Evolutionary conservation across 1,139 yeast genomes (phyloP).

Genomic region (Lodderomyces beijingensis): DNA sequence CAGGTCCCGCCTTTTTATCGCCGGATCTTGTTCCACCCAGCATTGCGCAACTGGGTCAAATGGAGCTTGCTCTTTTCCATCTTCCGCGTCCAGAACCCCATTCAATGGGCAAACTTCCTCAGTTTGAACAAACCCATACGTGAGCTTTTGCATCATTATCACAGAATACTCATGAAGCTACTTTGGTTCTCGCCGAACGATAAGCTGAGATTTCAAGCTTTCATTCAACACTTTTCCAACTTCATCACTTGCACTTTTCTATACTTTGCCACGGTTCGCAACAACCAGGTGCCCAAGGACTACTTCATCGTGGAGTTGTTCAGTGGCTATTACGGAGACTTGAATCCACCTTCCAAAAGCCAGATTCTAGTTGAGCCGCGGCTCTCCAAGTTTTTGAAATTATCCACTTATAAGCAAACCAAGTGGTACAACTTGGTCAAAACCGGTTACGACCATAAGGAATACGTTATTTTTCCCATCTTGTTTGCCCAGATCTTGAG

Average conservation of each 20-base stretch:
- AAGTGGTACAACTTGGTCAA: slow-evolving; percentile 15
- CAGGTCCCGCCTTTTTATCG: neutral
- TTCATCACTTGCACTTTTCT: slow-evolving; percentile 24
- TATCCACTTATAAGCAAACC: slow-evolving; percentile 20
- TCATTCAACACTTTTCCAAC: slow-evolving; percentile 22
- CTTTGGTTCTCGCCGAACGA: slow-evolving; percentile 1
- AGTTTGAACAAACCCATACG: slow-evolving; percentile 31
- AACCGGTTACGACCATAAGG: slow-evolving; percentile 28
- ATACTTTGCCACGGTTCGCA: slow-evolving; percentile 28
- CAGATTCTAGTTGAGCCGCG: slow-evolving; percentile 27
- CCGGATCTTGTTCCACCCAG: slow-evolving; percentile 2
- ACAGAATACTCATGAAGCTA: slow-evolving; percentile 3
- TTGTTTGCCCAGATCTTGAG: slow-evolving; percentile 41
- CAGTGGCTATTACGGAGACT: slow-evolving; percentile 29
- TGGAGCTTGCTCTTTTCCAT: slow-evolving; percentile 26
- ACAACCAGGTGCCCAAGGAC: slow-evolving; percentile 33
- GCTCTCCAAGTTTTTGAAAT: slow-evolving; percentile 24
- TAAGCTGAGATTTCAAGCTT: neutral
- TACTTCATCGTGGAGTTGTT: slow-evolving; percentile 34
- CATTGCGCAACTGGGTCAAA: slow-evolving; percentile 23
- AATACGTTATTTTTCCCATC: slow-evolving; percentile 30
- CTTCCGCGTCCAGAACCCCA: slow-evolving; percentile 24
- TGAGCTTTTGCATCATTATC: slow-evolving; percentile 6
- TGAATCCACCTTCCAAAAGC: slow-evolving; percentile 34
- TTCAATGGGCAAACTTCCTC: slow-evolving; percentile 30